phyloP scores from a whole-genome alignment of 208 protist genomes.

The Trypanosoma congolense region DNA sequence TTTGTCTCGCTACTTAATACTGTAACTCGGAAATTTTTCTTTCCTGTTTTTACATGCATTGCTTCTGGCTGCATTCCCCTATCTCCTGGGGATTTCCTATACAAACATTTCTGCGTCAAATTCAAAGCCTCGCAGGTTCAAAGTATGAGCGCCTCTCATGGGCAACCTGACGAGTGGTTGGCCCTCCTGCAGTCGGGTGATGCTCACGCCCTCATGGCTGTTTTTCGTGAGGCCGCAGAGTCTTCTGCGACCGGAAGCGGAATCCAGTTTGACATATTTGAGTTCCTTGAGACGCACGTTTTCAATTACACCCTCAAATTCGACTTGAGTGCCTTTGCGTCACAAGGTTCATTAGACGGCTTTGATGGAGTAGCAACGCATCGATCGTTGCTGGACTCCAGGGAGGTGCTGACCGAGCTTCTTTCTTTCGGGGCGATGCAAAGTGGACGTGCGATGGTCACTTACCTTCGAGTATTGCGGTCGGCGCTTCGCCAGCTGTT shows the following conservation, averaged over 20 bases:
- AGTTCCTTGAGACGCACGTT: conserved; percentile 18
- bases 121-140: too few species aligned
- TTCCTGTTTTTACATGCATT: too few species aligned
- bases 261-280: neutral
- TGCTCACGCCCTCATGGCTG: conserved; percentile 11
- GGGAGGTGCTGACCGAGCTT: conserved; percentile 25
- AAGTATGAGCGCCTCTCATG: conserved; percentile 4
- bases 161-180: conserved; percentile 1
- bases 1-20: too few species aligned
- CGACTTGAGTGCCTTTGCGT: conserved; percentile 1
- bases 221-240: conserved; percentile 14
- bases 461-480: conserved; percentile 21
- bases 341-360: neutral
- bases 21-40: too few species aligned
- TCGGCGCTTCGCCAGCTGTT: conserved; percentile 25
- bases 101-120: too few species aligned
- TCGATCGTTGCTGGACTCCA: conserved; percentile 16
- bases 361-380: neutral
- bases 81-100: too few species aligned
- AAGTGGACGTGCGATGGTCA: conserved; percentile 7
- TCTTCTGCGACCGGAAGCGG: neutral
- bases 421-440: conserved; percentile 8
- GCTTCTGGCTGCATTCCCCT: too few species aligned
- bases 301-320: conserved; percentile 9
- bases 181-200: conserved; percentile 11